Conservation (phyloP, 768 basidiomycete species). For the Tremella yokohamensis region DNA sequence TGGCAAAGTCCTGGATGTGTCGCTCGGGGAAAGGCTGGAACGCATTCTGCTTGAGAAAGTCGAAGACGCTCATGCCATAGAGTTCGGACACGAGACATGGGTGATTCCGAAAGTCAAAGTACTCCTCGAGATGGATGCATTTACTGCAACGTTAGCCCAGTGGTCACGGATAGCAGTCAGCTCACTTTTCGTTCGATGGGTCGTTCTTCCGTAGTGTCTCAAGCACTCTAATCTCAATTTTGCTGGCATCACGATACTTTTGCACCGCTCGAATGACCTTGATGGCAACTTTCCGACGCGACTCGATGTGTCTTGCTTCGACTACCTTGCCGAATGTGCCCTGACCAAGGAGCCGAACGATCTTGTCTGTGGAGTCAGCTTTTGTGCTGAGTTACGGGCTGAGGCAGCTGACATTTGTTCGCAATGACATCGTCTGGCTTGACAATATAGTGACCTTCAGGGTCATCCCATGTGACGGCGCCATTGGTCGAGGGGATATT, state of each 20-base stretch:
- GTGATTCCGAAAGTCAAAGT: conserved; percentile 96
- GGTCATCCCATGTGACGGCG: conserved; percentile 73
- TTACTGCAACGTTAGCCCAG: conserved; percentile 57
- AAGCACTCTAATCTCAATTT: conserved; percentile 93
- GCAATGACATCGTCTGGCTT: conserved; percentile 83
- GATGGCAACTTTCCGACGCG: conserved; percentile 78
- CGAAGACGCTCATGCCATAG: conserved; percentile 95
- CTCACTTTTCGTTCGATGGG: conserved; percentile 81
- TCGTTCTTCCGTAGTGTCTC: conserved; percentile 86
- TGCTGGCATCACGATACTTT: conserved; percentile 97
- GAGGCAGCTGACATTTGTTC: conserved; percentile 62
- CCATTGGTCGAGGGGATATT: conserved; percentile 1
- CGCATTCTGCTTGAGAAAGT: conserved; percentile 96
- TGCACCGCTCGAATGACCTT: conserved; percentile 98
- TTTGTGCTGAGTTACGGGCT: background rate
- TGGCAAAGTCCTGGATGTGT: conserved; percentile 94
- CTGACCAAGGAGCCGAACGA: conserved; percentile 84
- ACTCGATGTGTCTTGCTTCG: conserved; percentile 76
- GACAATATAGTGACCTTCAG: conserved; percentile 98
- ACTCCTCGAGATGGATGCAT: conserved; percentile 91
- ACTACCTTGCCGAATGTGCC: conserved; percentile 99
- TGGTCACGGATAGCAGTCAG: conserved; percentile 20
- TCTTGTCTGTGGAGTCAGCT: conserved; percentile 65
- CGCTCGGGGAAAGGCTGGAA: conserved; percentile 93
- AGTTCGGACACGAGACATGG: conserved; percentile 95